Evolutionary conservation across 108 stramenopile genomes (phyloP), one percentile per base, ranked within the genome.

Genomic region (Asterionellopsis glacialis): DNA sequence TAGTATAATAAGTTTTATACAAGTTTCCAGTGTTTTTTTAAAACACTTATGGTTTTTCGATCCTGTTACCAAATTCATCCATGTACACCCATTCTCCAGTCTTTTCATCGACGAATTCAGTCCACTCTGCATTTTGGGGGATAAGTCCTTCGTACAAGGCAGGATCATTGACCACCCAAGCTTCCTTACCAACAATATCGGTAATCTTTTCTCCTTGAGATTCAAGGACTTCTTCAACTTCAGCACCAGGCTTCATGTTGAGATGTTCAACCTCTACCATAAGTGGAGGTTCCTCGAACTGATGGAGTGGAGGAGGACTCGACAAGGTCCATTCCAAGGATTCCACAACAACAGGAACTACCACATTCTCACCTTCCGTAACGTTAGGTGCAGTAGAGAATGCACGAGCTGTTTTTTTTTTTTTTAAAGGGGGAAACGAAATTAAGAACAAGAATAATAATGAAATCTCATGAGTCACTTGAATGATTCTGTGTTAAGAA

Each of bases 271-370:
- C 81, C 66, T 97, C 97, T 15, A 96, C 95, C 47, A 97, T 89
- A 76, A 97, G 86, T 39, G 97, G 97, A 24, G 97, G 94, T 79
- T 98, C 97, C 44, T 86, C 84, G 70, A 98, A 98, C 85, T 96
- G 95, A 86, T 98, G 97, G 74, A 97, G 82, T 25, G 96, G 95
- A 21, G 96, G 95, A 49, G 97, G 97, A 55, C 77, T 86, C 12
- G 87, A 86, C 39, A 98, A 85, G 18, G 92, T 87, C 88, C 95
- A 97, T 75, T 98, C 97, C 68, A 98, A 84, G 14, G 96, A 93
- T 61, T 96, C 92, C 59, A 87, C 84, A 63, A 95, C 83, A 72
- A 91, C 73, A 25, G 90, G 90, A 26, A 95, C 91, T 22, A 95
- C 75, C n/a, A 95, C 88, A 59, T 93, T 89, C 44, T 87, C 88